Base-by-base conservation (phyloP, 2,329 filamentous ascomycete species). In the Xylariaceae sp. region DNA sequence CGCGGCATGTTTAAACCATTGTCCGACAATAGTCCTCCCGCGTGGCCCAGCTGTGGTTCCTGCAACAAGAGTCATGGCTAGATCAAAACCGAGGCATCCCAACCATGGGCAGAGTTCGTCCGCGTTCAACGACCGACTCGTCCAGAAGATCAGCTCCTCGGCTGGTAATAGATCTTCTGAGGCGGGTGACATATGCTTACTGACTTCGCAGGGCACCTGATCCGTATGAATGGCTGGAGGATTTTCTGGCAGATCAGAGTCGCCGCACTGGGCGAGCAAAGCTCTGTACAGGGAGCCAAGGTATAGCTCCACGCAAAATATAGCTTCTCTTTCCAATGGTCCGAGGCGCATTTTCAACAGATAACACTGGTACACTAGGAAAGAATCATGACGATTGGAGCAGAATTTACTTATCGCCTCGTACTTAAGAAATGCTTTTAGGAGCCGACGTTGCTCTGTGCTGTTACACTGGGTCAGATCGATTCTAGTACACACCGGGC, bases 101-200 rank as follows among this genome's bases (percentile, higher is more conserved):
- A 47, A 29, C 43, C 32, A 47, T 47, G n/a, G 43, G 21, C 21
- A 36, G 32, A 47, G 43, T 13, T 47, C 43, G 23, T 47, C 33
- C 15, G 43, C 23, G 18, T 40, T 33, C 36, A 40, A n/a, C n/a
- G n/a, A 40, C 8, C 33, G 32, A 9, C 29, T 9, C 23, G 11
- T 16, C 13, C 13, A 3, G 29, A n/a, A 45, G 13, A 18, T 20
- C 15, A 35, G 23, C 29, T 4, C 20, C 13, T n/a, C 20, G n/a
- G 15, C n/a, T n/a, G n/a, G n/a, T n/a, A n/a, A n/a, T n/a, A n/a
- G n/a, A n/a, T n/a, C 13, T 30, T 13, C 8, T 4, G 15, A 29
- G 6, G n/a, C n/a, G n/a, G n/a, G n/a, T n/a, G n/a, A n/a, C n/a
- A n/a, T n/a, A n/a, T n/a, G n/a, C n/a, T n/a, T n/a, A n/a, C n/a